Evolutionary conservation across 148 eudicot genomes (phyloP).

Genomic region (Agrostemma githago): DNA sequence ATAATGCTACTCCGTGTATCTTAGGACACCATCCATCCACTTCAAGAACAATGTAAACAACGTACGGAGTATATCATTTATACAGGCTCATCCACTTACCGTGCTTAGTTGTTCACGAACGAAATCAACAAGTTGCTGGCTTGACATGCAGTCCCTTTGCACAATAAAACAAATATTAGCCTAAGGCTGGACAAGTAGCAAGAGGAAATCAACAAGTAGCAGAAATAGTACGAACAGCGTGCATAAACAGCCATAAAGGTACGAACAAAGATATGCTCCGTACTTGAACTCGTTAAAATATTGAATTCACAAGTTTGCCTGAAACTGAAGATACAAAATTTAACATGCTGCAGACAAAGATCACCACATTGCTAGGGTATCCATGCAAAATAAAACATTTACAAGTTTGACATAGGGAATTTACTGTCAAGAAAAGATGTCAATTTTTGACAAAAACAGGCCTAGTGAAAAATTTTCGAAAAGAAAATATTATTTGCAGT

Average conservation of each 20-base stretch:
- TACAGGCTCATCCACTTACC: conserved; percentile 32
- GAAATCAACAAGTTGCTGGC: conserved; percentile 94
- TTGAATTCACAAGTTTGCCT: too few species aligned
- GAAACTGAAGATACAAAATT: too few species aligned
- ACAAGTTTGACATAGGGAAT: background rate
- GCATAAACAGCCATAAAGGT: too few species aligned
- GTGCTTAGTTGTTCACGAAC: conserved; percentile 63
- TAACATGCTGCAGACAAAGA: background rate
- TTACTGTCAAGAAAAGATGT: background rate
- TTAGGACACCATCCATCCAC: background rate
- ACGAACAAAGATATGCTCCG: too few species aligned
- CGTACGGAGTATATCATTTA: background rate
- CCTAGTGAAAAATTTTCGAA: background rate
- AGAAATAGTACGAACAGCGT: background rate
- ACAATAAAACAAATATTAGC: conserved; percentile 16
- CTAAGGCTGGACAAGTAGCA: background rate
- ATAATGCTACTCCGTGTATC: too few species aligned
- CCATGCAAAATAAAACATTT: background rate
- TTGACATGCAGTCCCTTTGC: conserved; percentile 97
- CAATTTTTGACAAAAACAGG: background rate
- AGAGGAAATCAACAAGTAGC: background rate
- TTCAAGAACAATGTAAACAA: background rate
- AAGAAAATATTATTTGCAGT: background rate
- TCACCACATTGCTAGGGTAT: background rate
- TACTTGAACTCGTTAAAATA: too few species aligned